phyloP scores from a whole-genome alignment of 805 yeast genomes.

The Maudiozyma bulderi region DNA sequence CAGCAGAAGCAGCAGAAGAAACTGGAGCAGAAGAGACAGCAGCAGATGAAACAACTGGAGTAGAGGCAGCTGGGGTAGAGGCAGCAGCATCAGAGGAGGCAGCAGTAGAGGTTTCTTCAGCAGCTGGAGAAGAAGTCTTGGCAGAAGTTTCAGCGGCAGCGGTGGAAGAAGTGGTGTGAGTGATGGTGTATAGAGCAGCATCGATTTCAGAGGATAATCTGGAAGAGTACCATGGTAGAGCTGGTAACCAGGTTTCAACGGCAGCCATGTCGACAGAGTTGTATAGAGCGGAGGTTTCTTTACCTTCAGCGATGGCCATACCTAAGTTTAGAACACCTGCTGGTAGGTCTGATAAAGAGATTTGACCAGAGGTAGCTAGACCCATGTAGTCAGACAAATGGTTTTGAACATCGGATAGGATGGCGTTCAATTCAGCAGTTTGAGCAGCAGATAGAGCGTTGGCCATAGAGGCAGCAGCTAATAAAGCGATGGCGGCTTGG shows the following conservation, averaged over 20 bases:
- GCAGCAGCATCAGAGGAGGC: not conserved
- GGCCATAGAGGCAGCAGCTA: constrained; percentile 6
- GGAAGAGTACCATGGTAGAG: constrained; percentile 27
- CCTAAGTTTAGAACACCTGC: constrained; percentile 13
- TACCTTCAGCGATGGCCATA: constrained; percentile 21
- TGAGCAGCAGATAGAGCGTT: constrained; percentile 5
- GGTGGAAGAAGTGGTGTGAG: not conserved
- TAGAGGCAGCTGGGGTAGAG: not conserved
- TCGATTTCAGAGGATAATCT: constrained; percentile 12
- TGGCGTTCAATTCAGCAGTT: constrained; percentile 11
- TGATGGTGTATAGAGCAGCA: not conserved
- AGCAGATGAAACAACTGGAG: not conserved
- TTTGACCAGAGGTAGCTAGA: not conserved
- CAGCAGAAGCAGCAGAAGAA: not conserved
- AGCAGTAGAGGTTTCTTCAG: not conserved
- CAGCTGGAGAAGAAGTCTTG: not conserved
- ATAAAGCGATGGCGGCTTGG: not conserved
- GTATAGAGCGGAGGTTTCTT: constrained; percentile 26
- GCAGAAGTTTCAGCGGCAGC: not conserved
- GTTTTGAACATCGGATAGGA: constrained; percentile 11
- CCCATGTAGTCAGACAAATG: constrained; percentile 9
- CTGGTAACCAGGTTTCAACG: constrained; percentile 23
- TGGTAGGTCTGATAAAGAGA: constrained; percentile 8
- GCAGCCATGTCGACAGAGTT: constrained; percentile 19
- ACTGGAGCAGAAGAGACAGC: not conserved